Evolutionary conservation across 805 yeast genomes (phyloP).

Genomic region (Monosporozyma solicola): DNA sequence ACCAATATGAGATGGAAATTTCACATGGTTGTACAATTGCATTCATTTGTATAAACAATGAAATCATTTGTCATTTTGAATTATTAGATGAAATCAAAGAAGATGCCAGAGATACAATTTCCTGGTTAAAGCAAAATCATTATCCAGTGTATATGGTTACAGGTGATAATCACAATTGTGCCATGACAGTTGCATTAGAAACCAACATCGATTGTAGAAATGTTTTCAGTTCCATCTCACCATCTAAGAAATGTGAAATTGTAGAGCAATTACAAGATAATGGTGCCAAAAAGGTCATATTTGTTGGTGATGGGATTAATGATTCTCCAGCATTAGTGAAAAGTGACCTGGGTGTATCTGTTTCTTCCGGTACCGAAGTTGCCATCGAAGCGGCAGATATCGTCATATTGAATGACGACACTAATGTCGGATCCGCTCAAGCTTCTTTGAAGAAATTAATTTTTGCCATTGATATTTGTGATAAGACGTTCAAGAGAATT

Average conservation of each 20-base stretch:
- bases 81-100: slow-evolving; percentile 59
- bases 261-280: slow-evolving; percentile 46
- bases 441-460: slow-evolving; percentile 40
- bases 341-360: slow-evolving; percentile 84
- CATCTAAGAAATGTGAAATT: slow-evolving; percentile 64
- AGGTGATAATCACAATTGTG: slow-evolving; percentile 68
- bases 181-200: slow-evolving; percentile 51
- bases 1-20: slow-evolving; percentile 12
- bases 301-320: slow-evolving; percentile 96
- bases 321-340: slow-evolving; percentile 94
- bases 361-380: slow-evolving; percentile 88
- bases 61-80: slow-evolving; percentile 55
- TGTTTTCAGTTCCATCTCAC: slow-evolving; percentile 69
- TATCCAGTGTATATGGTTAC: slow-evolving; percentile 76
- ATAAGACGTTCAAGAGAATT: slow-evolving; percentile 61
- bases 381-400: slow-evolving; percentile 97
- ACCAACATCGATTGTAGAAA: slow-evolving; percentile 58
- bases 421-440: slow-evolving; percentile 5
- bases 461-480: slow-evolving; percentile 59
- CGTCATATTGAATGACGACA: slow-evolving; percentile 46
- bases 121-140: slow-evolving; percentile 42
- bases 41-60: slow-evolving; percentile 49
- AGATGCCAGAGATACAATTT: slow-evolving; percentile 54
- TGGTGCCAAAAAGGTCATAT: slow-evolving; percentile 48
- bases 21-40: slow-evolving; percentile 38